Evolutionary conservation across 2,329 filamentous ascomycete species (phyloP).

Genomic region (Alternaria postmessia): DNA sequence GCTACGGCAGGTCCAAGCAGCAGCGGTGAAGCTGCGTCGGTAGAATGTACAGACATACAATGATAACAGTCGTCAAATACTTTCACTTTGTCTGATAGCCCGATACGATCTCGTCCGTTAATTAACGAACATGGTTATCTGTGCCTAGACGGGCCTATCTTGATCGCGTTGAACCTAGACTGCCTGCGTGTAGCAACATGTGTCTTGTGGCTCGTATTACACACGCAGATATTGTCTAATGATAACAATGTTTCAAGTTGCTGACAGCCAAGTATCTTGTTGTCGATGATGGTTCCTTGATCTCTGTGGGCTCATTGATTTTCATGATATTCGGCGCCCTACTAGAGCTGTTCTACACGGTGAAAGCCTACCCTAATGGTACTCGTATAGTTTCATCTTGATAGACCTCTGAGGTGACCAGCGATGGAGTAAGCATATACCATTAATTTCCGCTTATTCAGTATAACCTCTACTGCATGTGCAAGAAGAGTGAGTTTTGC

Average conservation of each 20-base stretch:
- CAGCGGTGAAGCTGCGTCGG: slow-evolving; percentile 11
- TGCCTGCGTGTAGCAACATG: slow-evolving; percentile 6
- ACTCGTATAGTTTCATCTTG: background rate
- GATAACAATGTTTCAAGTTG: background rate
- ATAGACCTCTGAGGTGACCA: background rate
- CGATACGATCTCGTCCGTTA: background rate
- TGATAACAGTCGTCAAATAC: slow-evolving; percentile 18
- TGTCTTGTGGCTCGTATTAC: background rate
- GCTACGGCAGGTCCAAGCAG: slow-evolving; percentile 32
- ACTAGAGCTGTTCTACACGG: background rate
- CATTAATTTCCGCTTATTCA: background rate
- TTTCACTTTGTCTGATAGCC: background rate
- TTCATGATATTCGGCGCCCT: background rate
- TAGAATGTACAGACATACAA: slow-evolving; percentile 28
- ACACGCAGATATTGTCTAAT: background rate
- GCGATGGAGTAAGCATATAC: background rate
- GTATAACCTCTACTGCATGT: background rate
- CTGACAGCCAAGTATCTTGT: background rate
- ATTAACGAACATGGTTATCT: background rate
- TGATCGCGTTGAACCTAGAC: background rate
- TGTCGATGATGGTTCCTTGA: background rate
- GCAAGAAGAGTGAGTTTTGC: background rate
- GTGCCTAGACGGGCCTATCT: background rate
- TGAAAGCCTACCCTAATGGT: background rate
- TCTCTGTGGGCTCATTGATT: background rate